Evolutionary conservation across 192 early-diverging fungal genomes (phyloP).

Genomic region (Physocladia obscura): DNA sequence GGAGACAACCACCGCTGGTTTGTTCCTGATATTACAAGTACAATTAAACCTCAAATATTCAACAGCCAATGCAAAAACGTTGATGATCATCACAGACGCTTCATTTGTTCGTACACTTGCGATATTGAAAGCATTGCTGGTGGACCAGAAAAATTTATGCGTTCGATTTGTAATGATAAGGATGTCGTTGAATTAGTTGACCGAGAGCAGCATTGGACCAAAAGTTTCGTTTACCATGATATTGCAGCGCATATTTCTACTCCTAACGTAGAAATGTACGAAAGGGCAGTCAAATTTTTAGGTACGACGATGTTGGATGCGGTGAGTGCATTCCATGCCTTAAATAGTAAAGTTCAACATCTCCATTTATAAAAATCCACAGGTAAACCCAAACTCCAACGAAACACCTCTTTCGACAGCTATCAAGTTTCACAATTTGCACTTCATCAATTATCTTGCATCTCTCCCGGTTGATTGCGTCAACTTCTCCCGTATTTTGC

Average conservation of each 20-base stretch:
- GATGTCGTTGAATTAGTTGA: background rate
- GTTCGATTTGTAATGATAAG: background rate
- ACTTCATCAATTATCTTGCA: background rate
- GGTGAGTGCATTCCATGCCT: background rate
- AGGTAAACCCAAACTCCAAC: background rate
- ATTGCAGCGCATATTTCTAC: background rate
- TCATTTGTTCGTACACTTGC: background rate
- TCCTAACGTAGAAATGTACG: background rate
- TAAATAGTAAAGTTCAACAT: background rate
- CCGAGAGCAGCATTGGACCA: background rate
- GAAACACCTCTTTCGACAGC: background rate
- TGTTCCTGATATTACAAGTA: no score
- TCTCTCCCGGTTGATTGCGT: background rate
- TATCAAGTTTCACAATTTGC: background rate
- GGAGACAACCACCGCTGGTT: no score
- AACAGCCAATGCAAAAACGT: no score
- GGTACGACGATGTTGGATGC: background rate
- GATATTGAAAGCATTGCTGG: no score
- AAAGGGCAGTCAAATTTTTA: background rate
- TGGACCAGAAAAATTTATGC: background rate
- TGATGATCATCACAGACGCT: background rate
- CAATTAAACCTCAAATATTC: no score
- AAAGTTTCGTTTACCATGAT: background rate
- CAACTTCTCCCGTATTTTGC: background rate
- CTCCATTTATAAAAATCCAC: background rate